Evolutionary conservation across 2,329 filamentous ascomycete species (phyloP).

Genomic region (Colletotrichum zoysiae): DNA sequence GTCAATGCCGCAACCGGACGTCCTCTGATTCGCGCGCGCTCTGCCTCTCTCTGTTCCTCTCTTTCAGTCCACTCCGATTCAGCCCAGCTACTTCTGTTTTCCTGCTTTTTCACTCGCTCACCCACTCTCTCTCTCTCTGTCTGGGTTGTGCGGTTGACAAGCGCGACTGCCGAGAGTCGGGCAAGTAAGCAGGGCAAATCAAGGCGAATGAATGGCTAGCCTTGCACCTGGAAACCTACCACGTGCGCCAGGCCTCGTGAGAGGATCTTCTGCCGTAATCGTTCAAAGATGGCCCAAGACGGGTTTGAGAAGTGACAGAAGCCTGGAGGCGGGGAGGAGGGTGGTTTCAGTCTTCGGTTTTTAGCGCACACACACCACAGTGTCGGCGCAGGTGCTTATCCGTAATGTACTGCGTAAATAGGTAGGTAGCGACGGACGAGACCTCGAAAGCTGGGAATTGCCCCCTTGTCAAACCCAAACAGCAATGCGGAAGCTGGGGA

Average conservation of each 20-base stretch:
- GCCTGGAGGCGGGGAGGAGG: neutral
- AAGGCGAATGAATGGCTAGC: slow-evolving; percentile 26
- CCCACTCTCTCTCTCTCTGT: neutral
- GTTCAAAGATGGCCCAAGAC: slow-evolving; percentile 25
- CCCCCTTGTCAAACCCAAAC: slow-evolving; percentile 29
- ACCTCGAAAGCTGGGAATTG: slow-evolving; percentile 14
- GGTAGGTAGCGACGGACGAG: slow-evolving; percentile 19
- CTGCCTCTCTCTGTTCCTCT: slow-evolving; percentile 1
- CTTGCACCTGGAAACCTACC: slow-evolving; percentile 1
- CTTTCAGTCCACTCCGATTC: neutral
- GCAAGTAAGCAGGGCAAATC: neutral
- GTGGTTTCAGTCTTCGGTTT: slow-evolving; percentile 4
- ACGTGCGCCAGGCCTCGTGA: slow-evolving; percentile 17
- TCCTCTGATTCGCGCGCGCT: slow-evolving; percentile 4
- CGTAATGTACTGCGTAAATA: neutral
- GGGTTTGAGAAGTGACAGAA: slow-evolving; percentile 16
- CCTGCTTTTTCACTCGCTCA: neutral
- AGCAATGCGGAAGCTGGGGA: slow-evolving; percentile 21
- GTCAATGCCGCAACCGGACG: slow-evolving; percentile 30
- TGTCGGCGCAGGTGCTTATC: slow-evolving; percentile 35
- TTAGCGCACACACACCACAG: slow-evolving; percentile 22
- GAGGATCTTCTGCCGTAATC: slow-evolving; percentile 12
- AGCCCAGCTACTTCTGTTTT: neutral
- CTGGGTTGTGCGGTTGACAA: slow-evolving; percentile 18
- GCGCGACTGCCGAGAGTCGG: neutral